phyloP scores from a whole-genome alignment of 352 stramenopile species.

The Pythium grandisporangium region DNA sequence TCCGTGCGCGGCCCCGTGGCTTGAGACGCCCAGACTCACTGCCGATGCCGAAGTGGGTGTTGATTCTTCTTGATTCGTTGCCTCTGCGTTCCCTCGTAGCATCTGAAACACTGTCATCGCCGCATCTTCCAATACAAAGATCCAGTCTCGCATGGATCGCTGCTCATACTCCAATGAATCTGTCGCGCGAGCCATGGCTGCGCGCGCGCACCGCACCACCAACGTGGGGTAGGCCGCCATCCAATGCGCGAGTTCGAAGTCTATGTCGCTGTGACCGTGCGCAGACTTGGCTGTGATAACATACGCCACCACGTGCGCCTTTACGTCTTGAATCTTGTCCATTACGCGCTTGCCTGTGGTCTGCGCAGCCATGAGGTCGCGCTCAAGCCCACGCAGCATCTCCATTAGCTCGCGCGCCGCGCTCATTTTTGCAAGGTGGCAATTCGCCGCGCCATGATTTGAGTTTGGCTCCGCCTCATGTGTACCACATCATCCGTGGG shows the following conservation, averaged over 20 bases:
- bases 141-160: not conserved
- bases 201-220: not conserved
- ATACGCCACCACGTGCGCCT: not conserved
- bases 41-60: too few species aligned
- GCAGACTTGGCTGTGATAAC: too few species aligned
- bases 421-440: too few species aligned
- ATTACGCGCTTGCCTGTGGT: not conserved
- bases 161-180: not conserved
- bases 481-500: too few species aligned
- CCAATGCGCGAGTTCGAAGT: not conserved
- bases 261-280: not conserved
- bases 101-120: constrained; percentile 4
- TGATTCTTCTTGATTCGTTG: not conserved
- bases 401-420: too few species aligned
- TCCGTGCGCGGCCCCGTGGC: not conserved
- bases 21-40: not conserved
- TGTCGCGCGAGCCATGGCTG: too few species aligned
- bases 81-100: not conserved
- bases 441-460: too few species aligned
- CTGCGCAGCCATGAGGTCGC: constrained; percentile 1
- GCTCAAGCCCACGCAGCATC: constrained; percentile 3
- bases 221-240: not conserved
- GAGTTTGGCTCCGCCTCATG: too few species aligned
- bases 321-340: constrained; percentile 4
- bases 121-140: constrained; percentile 2